Base-by-base conservation (phyloP, 495 filamentous ascomycete species). In the Xanthoparmelia taractica region DNA sequence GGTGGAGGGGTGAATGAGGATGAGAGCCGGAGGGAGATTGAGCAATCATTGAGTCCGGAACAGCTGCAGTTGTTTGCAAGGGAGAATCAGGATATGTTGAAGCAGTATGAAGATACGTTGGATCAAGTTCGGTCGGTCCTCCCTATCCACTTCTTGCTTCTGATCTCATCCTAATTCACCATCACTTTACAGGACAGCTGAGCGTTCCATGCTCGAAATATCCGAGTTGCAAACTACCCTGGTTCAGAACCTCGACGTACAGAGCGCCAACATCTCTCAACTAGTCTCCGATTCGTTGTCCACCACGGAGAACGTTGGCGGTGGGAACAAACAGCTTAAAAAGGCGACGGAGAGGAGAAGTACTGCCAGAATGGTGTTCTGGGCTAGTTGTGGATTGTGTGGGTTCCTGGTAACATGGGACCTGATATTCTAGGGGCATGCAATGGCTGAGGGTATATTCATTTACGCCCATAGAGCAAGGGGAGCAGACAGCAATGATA, bases 11-110 rank as follows among this genome's bases (percentile, higher is more conserved):
- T 54, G 76, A 41, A 15, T 23, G 36, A 58, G 17, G 60, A 61
- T 33, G 59, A 57, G 54, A 43, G 83, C 58, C 71, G 78, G 64
- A 73, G 75, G 41, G 74, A 74, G 20, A 82, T 82, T 27, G 80
- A 86, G 63, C 75, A 81, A 37, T 80, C 88, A 63, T 75, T 97
- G 64, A 87, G 84, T 25, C 81, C 83, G 56, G 91, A 96, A 66
- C 92, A 97, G 73, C 73, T 91, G 60, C 93, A 96, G 73, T 79
- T 97, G 66, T 97, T 99, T 75, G 92, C 90, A 45, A 84, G 89
- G 74, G 92, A 97, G 73, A 97, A 99, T 72, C 86, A 91, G 70
- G 82, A 88, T 60, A 91, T 98, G 88, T 75, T 97, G 58, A 87
- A 85, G 73, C 89, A 96, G 74, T 96, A 93, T 73, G 89, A 97